Base-by-base conservation (phyloP, 2,329 filamentous ascomycete genomes). In the Mycocentrospora acerina region DNA sequence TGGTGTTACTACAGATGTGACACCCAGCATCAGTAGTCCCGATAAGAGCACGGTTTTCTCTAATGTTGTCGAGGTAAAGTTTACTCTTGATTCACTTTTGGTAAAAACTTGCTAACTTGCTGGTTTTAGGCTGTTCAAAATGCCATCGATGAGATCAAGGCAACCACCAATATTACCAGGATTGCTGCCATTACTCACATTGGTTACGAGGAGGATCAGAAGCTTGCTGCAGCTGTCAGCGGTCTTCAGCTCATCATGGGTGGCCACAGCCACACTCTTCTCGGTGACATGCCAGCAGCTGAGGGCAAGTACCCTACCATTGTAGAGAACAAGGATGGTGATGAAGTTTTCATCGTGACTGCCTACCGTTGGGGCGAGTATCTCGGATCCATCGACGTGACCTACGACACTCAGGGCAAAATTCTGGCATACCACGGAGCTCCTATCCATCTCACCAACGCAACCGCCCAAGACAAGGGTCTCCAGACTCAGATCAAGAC, bases 281-380 rank as follows among this genome's bases (percentile, higher is more conserved):
- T 86, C 1, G 82, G 81, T 35, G 70, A 79, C 53, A 78, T 82
- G 69, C 61, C 71, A n/a, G 73, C 71, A 16, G 76, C 81, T 11
- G 70, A 74, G 51, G 82, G 81, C 24, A 70, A 76, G 7, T 85
- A 85, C 55, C 82, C 82, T 2, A 85, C 82, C 11, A 79, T 85
- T 34, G 74, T 75, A 35, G 65, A 76, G 18, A 83, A 85, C 59
- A 63, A 72, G 45, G 76, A 80, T 33, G 81, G 80, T 29, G 78
- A 85, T 24, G 82, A 85, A 53, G 82, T 85, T 33, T 85, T 85
- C 56, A 75, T 85, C 53, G 82, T 86, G 13, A 83, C 81, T 7
- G 78, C 81, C 2, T 85, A 81, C 57, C 76, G 81, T 46, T 85
- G 82, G 82, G 82, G 82, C 35, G 80, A 85, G 65, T 85, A 85